phyloP scores from a whole-genome alignment of 768 basidiomycete genomes.

The Amanita pseudoporphyria region DNA sequence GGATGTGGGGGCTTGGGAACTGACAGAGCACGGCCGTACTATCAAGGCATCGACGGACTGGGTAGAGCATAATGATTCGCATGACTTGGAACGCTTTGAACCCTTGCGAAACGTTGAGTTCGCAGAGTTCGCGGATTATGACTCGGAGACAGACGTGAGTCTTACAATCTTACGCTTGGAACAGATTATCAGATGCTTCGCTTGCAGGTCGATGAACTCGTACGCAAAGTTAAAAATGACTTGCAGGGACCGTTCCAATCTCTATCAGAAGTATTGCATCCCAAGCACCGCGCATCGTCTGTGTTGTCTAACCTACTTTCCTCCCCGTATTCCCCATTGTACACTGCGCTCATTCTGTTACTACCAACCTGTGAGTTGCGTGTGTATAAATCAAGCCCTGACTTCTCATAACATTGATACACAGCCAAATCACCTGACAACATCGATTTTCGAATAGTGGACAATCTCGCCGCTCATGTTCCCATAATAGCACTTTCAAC shows the following conservation, averaged over 20 bases:
- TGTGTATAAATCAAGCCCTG: neutral
- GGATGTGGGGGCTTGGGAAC: conserved; percentile 51
- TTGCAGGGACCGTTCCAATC: conserved; percentile 50
- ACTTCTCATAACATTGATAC: conserved; percentile 7
- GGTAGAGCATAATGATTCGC: conserved; percentile 54
- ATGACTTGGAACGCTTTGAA: conserved; percentile 59
- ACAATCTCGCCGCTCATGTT: conserved; percentile 39
- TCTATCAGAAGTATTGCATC: conserved; percentile 44
- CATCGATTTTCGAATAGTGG: conserved; percentile 33
- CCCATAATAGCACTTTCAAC: conserved; percentile 48
- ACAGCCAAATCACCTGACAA: conserved; percentile 22
- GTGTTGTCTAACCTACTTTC: conserved; percentile 44
- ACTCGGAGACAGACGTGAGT: conserved; percentile 37
- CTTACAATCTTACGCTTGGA: neutral
- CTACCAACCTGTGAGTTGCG: conserved; percentile 35
- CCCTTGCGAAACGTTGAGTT: conserved; percentile 59
- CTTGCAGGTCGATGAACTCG: conserved; percentile 23
- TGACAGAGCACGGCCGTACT: conserved; percentile 24
- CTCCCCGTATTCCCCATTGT: conserved; percentile 47
- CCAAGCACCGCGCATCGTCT: conserved; percentile 39
- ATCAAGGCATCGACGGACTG: conserved; percentile 62
- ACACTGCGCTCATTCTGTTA: conserved; percentile 50
- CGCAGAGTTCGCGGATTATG: conserved; percentile 37
- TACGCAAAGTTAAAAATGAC: conserved; percentile 24
- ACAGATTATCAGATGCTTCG: conserved; percentile 6